Conservation (phyloP, 441 rosid species). For the Jatropha podagrica region DNA sequence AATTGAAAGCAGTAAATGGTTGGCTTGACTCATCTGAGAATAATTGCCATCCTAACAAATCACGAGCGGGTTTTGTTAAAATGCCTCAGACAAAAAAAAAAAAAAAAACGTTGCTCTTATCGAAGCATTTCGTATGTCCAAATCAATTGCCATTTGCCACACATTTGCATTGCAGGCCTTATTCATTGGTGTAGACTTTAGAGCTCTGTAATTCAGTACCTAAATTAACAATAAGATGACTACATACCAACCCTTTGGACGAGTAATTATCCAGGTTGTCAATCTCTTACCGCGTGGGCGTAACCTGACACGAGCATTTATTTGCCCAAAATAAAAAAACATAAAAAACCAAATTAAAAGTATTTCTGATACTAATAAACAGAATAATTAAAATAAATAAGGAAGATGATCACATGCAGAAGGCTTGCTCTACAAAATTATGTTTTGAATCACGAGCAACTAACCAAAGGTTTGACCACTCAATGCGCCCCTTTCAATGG, state of each 20-base stretch:
- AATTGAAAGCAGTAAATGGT: background rate
- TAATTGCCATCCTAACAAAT: background rate
- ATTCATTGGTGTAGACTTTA: background rate
- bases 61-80: background rate
- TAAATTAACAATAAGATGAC: background rate
- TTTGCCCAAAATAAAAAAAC: background rate
- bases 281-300: background rate
- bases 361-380: too few species aligned
- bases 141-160: constrained; percentile 9
- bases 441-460: background rate
- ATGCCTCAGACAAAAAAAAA: background rate
- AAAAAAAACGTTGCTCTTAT: background rate
- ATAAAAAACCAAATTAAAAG: background rate
- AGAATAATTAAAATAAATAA: too few species aligned
- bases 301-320: background rate
- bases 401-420: constrained; percentile 12
- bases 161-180: constrained; percentile 6
- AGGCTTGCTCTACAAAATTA: background rate
- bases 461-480: constrained; percentile 14
- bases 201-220: constrained; percentile 2
- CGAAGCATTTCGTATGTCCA: constrained; percentile 10
- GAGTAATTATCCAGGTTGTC: background rate
- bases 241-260: background rate
- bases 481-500: constrained; percentile 21
- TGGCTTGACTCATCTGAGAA: background rate